Conservation (phyloP, 2,329 filamentous ascomycete species). For the Phoma sp. region DNA sequence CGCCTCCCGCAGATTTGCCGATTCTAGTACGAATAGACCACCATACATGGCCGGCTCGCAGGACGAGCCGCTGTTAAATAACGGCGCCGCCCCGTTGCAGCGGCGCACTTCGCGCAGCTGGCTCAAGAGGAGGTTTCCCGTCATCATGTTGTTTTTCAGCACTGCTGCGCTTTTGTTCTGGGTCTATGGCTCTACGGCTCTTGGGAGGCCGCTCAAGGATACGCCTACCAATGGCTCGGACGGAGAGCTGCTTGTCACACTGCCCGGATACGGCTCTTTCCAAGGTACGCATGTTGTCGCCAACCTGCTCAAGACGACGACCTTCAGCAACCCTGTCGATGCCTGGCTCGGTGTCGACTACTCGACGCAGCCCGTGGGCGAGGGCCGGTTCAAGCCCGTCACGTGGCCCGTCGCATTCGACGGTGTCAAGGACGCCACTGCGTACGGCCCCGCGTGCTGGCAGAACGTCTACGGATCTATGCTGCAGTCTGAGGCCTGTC, state of each 20-base stretch:
- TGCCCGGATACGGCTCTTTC: constrained; percentile 53
- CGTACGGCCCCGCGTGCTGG: constrained; percentile 53
- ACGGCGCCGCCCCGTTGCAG: constrained; percentile 5
- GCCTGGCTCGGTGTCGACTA: constrained; percentile 60
- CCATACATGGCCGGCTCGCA: constrained; percentile 15
- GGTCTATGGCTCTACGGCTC: constrained; percentile 24
- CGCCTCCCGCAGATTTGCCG: constrained; percentile 7
- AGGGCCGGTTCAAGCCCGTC: constrained; percentile 51
- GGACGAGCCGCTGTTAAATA: constrained; percentile 17
- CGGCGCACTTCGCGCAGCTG: constrained; percentile 19
- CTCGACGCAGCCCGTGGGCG: constrained; percentile 50
- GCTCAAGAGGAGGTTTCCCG: constrained; percentile 22
- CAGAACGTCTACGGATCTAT: constrained; percentile 49
- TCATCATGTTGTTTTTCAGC: constrained; percentile 30
- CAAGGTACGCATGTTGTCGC: constrained; percentile 47
- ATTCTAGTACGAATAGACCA: background rate
- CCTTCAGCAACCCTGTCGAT: constrained; percentile 48
- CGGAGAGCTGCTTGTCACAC: constrained; percentile 30
- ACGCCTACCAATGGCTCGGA: constrained; percentile 19
- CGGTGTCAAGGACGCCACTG: constrained; percentile 48
- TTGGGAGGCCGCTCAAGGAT: constrained; percentile 3
- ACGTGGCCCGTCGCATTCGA: constrained; percentile 52
- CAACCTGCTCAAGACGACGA: constrained; percentile 41
- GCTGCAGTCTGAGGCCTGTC: constrained; percentile 43
- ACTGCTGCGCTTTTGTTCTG: constrained; percentile 30